phyloP scores from a whole-genome alignment of 2,329 filamentous ascomycete species.

The Colletotrichum siamense region DNA sequence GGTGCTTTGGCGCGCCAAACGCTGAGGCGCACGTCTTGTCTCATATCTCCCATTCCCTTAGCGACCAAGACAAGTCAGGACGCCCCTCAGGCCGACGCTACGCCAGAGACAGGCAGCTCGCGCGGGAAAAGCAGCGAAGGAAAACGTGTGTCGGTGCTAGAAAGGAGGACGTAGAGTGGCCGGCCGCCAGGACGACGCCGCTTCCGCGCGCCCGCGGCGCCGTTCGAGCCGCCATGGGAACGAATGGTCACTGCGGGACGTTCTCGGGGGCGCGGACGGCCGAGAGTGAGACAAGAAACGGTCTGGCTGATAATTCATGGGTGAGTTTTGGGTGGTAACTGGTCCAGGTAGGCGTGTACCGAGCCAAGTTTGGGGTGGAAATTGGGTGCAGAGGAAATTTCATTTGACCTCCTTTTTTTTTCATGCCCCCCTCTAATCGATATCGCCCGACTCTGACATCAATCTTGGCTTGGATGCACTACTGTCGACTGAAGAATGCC shows the following conservation, averaged over 20 bases:
- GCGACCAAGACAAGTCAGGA: not conserved
- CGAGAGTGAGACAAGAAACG: constrained; percentile 1
- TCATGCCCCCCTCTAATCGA: not conserved
- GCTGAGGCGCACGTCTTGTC: constrained; percentile 1
- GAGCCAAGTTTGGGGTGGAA: not conserved
- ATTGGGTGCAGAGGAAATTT: not conserved
- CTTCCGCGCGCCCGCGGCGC: not conserved
- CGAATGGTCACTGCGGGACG: not conserved
- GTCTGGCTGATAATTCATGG: not conserved
- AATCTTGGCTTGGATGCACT: not conserved
- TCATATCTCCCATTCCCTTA: not conserved
- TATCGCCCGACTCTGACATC: not conserved
- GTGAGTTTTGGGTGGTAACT: not conserved
- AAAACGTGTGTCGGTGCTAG: not conserved
- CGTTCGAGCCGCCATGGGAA: not conserved
- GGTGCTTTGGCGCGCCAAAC: not conserved
- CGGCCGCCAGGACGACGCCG: not conserved
- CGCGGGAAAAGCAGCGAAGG: not conserved
- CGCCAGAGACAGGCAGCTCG: not conserved
- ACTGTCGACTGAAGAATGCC: not conserved
- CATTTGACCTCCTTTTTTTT: not conserved
- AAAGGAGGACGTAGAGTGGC: not conserved
- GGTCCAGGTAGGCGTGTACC: not conserved
- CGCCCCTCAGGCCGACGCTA: not conserved
- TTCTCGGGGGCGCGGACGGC: not conserved